phyloP scores from a whole-genome alignment of 192 early-diverging fungal genomes.

The Umbelopsis isabellina region DNA sequence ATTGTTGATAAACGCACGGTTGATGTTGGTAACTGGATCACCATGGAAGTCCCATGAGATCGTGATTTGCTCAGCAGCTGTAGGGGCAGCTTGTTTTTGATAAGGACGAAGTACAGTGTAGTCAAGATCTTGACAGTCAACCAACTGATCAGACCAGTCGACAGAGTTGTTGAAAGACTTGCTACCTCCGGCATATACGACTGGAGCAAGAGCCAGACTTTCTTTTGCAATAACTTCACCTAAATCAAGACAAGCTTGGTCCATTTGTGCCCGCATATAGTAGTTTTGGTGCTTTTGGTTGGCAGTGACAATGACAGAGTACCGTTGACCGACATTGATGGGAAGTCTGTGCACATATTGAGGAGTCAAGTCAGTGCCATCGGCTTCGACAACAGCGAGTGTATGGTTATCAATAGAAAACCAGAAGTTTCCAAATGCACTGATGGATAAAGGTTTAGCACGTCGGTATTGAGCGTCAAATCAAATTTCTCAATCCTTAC shows the following conservation, averaged over 20 bases:
- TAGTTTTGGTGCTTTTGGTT: conserved; percentile 46
- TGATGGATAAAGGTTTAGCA: conserved; percentile 35
- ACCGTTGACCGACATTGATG: conserved; percentile 47
- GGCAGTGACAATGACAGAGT: conserved; percentile 47
- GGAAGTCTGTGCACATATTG: conserved; percentile 34
- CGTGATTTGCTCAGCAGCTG: conserved; percentile 3
- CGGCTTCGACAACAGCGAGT: conserved; percentile 76
- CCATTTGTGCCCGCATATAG: conserved; percentile 42
- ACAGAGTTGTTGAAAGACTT: background rate
- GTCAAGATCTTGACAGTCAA: conserved; percentile 28
- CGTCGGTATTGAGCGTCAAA: background rate
- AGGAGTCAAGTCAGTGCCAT: conserved; percentile 38
- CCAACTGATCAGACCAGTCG: conserved; percentile 7
- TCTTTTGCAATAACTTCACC: conserved; percentile 18
- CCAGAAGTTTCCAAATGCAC: conserved; percentile 73
- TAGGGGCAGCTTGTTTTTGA: conserved; percentile 5
- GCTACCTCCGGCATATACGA: conserved; percentile 2
- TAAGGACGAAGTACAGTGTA: conserved; percentile 16
- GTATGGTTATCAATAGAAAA: conserved; percentile 81
- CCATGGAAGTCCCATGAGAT: conserved; percentile 19
- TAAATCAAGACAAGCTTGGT: conserved; percentile 35
- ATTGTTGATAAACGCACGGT: conserved; percentile 23
- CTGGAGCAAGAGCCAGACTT: conserved; percentile 7
- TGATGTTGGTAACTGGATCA: conserved; percentile 6
- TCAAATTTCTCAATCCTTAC: background rate